These are phyloP conservation scores for Annulohypoxylon truncatum DNA, from an alignment of 2,329 filamentous ascomycete species.

Conservation along the genomic window DNA sequence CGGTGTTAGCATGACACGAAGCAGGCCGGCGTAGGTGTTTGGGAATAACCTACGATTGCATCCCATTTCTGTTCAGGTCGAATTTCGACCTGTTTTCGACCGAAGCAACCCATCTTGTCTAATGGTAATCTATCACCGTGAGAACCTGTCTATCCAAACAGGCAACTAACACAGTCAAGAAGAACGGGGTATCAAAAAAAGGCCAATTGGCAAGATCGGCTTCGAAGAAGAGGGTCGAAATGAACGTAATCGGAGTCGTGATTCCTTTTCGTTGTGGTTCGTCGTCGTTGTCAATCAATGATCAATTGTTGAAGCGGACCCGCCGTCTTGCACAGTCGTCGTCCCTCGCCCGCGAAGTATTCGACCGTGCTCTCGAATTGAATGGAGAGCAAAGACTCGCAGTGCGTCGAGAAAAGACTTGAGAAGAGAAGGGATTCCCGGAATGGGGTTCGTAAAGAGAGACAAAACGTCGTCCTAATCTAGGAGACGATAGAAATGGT, in stretches of 20 bases:
- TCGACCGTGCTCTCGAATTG: conserved; percentile 54
- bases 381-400: conserved; percentile 36
- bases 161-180: conserved; percentile 38
- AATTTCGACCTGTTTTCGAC: conserved; percentile 71
- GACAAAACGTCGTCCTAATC: conserved; percentile 38
- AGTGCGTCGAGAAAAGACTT: conserved; percentile 23
- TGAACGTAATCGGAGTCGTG: conserved; percentile 38
- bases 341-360: conserved; percentile 61
- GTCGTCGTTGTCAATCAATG: conserved; percentile 43
- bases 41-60: conserved; percentile 75
- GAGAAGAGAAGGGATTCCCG: conserved; percentile 26
- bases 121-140: conserved; percentile 19
- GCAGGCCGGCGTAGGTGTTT: not conserved
- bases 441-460: conserved; percentile 33
- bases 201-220: conserved; percentile 28
- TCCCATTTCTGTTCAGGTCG: conserved; percentile 93
- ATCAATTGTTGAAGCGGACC: conserved; percentile 51
- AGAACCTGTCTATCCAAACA: conserved; percentile 26
- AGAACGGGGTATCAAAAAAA: conserved; percentile 40
- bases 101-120: conserved; percentile 72
- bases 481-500: conserved; percentile 33
- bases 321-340: conserved; percentile 59
- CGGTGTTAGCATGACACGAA: conserved; percentile 18
- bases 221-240: conserved; percentile 33
- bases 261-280: conserved; percentile 19